These are phyloP conservation scores for Beauveria pseudobassiana DNA, from an alignment of 2,329 filamentous ascomycete genomes.

Conservation along the genomic window DNA sequence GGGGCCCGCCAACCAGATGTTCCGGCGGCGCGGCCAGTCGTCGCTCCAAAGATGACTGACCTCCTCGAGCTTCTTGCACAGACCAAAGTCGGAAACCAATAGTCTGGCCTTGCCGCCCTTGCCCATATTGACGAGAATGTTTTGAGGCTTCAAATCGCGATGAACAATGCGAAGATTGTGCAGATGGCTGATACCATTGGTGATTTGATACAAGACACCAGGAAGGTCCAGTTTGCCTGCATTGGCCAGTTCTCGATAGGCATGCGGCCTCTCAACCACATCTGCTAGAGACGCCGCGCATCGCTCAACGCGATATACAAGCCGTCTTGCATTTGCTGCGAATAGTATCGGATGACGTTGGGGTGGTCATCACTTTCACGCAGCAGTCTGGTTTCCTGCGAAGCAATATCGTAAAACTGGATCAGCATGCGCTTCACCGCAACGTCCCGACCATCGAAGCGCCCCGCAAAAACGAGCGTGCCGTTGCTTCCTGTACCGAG, in stretches of 20 bases:
- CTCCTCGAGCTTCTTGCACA: constrained; percentile 94
- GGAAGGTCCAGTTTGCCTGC: constrained; percentile 70
- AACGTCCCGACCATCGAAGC: constrained; percentile 85
- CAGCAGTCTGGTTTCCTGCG: constrained; percentile 83
- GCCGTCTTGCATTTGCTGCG: constrained; percentile 77
- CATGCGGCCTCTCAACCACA: constrained; percentile 68
- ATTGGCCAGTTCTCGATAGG: constrained; percentile 61
- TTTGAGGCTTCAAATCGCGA: constrained; percentile 94
- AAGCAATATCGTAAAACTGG: constrained; percentile 91
- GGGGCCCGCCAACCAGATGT: constrained; percentile 96
- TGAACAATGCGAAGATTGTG: constrained; percentile 93
- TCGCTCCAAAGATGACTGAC: constrained; percentile 89
- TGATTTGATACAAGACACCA: constrained; percentile 78
- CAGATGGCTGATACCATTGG: constrained; percentile 79
- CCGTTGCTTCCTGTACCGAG: constrained; percentile 84
- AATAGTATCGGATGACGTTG: constrained; percentile 93
- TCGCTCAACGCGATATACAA: constrained; percentile 90
- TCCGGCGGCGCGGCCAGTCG: constrained; percentile 85
- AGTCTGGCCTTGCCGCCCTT: constrained; percentile 68
- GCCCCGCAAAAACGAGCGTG: constrained; percentile 93
- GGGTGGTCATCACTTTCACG: constrained; percentile 92
- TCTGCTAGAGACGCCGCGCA: constrained; percentile 92
- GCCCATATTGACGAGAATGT: constrained; percentile 78
- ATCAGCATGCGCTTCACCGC: constrained; percentile 96
- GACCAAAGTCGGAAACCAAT: constrained; percentile 92